Conservation (phyloP, 2,329 filamentous ascomycete genomes). For the Lachnellula cervina region DNA sequence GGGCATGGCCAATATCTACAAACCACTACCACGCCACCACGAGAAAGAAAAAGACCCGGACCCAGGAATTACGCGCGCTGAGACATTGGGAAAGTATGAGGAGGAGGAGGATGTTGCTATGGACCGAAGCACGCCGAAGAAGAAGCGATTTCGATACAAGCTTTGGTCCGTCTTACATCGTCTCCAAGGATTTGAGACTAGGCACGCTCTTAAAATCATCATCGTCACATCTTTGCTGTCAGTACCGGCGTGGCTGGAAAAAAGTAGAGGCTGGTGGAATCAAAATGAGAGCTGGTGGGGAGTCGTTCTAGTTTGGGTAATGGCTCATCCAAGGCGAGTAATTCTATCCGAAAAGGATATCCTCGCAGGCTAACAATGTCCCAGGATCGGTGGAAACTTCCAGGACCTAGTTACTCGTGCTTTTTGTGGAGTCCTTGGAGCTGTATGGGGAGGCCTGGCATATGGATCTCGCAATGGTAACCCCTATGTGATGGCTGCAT, state of each 20-base stretch:
- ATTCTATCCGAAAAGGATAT: neutral
- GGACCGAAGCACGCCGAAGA: conserved; percentile 36
- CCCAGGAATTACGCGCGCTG: conserved; percentile 15
- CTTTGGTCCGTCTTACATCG: conserved; percentile 47
- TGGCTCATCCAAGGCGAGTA: conserved; percentile 45
- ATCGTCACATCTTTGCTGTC: conserved; percentile 47
- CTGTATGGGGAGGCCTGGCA: conserved; percentile 50
- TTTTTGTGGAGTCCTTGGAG: conserved; percentile 46
- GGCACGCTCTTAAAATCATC: conserved; percentile 53
- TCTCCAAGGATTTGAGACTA: conserved; percentile 53
- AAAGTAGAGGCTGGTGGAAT: conserved; percentile 49
- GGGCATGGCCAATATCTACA: conserved; percentile 32
- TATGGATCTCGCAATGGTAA: conserved; percentile 48
- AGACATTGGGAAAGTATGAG: conserved; percentile 28
- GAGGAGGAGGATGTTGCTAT: conserved; percentile 37
- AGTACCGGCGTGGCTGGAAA: conserved; percentile 47
- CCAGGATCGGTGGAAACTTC: conserved; percentile 50
- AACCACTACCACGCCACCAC: conserved; percentile 27
- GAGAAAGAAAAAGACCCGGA: conserved; percentile 14
- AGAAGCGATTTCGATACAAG: conserved; percentile 40
- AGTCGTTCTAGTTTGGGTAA: conserved; percentile 52
- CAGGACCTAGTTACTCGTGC: conserved; percentile 52
- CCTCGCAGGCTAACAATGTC: neutral
- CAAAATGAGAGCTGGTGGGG: conserved; percentile 54
- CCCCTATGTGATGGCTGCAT: conserved; percentile 50